A percentile compares a stretch with the other conserved stretches of the same genome.
Conservation (phyloP, 345 rosid species). For the Citrus australasica region DNA sequence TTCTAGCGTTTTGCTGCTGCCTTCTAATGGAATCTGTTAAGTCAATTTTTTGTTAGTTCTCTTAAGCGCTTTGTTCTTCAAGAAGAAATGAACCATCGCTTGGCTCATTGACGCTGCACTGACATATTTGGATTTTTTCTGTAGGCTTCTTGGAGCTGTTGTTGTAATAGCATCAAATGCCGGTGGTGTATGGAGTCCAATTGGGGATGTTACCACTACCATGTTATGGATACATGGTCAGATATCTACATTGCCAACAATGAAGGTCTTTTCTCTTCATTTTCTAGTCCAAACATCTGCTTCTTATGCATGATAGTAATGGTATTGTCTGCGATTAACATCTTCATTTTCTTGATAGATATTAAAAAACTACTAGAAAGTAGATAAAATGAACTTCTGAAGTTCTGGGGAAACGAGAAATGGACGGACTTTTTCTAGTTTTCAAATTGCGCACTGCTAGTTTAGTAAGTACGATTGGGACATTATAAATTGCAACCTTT, state of each 20-base stretch:
- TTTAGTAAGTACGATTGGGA: background rate
- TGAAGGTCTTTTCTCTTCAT: conserved; percentile 50
- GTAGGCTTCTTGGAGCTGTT: conserved; percentile 91
- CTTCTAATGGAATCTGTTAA: background rate
- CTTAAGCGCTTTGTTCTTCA: background rate
- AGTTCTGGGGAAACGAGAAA: background rate
- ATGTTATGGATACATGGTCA: conserved; percentile 99
- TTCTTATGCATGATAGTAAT: background rate
- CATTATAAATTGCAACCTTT: background rate
- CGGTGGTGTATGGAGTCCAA: conserved; percentile 99
- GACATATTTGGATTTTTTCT: conserved; percentile 5
- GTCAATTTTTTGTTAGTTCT: background rate
- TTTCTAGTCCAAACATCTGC: background rate
- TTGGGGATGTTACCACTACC: conserved; percentile 95
- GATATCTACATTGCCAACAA: conserved; percentile 74
- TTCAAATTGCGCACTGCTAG: background rate
- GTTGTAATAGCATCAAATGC: conserved; percentile 97
- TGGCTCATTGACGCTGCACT: background rate
- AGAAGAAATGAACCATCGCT: background rate
- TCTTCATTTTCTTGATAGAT: background rate
- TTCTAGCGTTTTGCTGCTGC: background rate
- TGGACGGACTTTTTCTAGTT: background rate
- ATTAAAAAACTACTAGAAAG: background rate
- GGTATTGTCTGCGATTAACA: background rate
- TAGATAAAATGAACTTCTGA: background rate